Base-by-base conservation (phyloP, 2,329 filamentous ascomycete genomes). In the Epichloe sibirici region DNA sequence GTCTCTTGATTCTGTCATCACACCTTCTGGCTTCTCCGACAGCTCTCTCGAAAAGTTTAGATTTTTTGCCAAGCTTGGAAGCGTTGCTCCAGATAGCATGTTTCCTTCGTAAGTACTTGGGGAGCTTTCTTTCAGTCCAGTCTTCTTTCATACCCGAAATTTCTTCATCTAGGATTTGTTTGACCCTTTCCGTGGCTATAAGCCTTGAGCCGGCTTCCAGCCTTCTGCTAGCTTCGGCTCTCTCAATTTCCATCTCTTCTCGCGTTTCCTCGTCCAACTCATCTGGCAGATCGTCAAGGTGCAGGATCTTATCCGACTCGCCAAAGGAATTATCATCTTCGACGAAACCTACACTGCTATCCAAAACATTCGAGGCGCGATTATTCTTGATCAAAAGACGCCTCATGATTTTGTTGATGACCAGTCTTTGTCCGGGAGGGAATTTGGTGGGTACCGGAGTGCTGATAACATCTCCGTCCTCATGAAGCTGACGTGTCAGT, bases 91-190 rank as follows among this genome's bases (percentile, higher is more conserved):
- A 94, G 2, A 85, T 58, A 3, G 62, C 66, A 61, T 79, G 76
- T 0, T 85, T 85, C 53, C 74, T 81, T 5, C 63, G 64, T 52
- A 80, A 69, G 13, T 79, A 69, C 50, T 71, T 77, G 0, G 80
- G 77, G 6, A 79, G 70, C 57, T 81, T 82, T 1, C 68, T 70
- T n/a, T 71, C 63, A n/a, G 67, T 66, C 86, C 86, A 91, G 4
- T 66, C 63, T 3, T 68, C 61, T 48, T 74, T 71, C 53, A 80
- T 73, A 1, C 71, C 65, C 6, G 69, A 61, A 11, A 87, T 74
- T 28, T 71, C 74, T 17, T 76, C 65, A 31, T 81, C 69, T 37
- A 91, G 72, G 12, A 79, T 66, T 0, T 63, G 57, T 3, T 75
- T 65, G 23, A 86, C 70, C 42, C 79, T 71, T 0, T 76, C 72